Percentiles rank a stretch among this genome's conserved stretches.
These are phyloP conservation scores for Ensete glaucum DNA, from an alignment of 176 grass and related monocot species.

Conservation along the genomic window DNA sequence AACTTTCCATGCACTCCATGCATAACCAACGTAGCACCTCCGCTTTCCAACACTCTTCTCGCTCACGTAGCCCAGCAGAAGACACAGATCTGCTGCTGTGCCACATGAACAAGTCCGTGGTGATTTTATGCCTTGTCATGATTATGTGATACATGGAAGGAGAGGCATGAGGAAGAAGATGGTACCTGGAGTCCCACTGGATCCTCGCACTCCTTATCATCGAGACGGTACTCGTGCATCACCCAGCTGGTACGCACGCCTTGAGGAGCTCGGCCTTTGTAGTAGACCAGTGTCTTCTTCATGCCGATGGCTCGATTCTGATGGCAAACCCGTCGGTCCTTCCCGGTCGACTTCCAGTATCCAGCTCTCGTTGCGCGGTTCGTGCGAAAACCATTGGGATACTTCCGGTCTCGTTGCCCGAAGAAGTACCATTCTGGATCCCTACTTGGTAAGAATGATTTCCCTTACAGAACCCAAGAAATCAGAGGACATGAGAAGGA, in stretches of 20 bases:
- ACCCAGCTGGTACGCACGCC: conserved; percentile 35
- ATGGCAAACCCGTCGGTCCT: conserved; percentile 31
- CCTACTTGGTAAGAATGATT: conserved; percentile 2
- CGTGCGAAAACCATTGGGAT: conserved; percentile 28
- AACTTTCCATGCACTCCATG: conserved; percentile 9
- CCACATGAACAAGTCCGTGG: neutral
- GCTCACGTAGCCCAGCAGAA: neutral
- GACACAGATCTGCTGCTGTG: neutral
- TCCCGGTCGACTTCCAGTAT: conserved; percentile 53
- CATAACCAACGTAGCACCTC: conserved; percentile 2
- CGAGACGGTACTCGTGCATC: conserved; percentile 42
- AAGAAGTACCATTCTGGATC: conserved; percentile 40
- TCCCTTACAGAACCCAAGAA: conserved; percentile 5
- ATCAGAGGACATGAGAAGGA: neutral
- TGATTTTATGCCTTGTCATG: neutral
- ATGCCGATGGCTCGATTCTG: conserved; percentile 25
- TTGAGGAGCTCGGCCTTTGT: conserved; percentile 32
- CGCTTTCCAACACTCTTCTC: neutral
- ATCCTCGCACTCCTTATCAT: neutral
- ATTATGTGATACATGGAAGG: neutral
- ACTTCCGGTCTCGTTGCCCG: conserved; percentile 36
- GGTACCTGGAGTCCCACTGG: neutral
- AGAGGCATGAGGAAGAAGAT: neutral
- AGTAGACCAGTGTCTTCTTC: conserved; percentile 49
- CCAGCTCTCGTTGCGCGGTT: conserved; percentile 33